phyloP scores from a whole-genome alignment of 768 basidiomycete genomes.

The Infundibulicybe gibba region DNA sequence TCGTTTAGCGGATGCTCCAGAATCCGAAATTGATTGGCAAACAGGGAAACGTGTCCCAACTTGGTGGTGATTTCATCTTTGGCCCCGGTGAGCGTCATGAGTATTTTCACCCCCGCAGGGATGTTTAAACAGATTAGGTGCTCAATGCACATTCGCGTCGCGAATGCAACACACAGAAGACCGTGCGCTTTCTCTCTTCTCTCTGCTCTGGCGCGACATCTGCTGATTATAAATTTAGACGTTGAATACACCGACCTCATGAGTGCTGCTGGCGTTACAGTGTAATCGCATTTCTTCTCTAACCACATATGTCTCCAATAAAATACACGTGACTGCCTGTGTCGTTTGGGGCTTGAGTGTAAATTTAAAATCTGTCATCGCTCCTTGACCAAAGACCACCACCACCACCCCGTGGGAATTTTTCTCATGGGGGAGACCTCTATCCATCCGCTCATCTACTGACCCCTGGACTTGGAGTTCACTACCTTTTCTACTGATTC shows the following conservation, averaged over 20 bases:
- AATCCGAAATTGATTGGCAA: conserved; percentile 49
- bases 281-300: no score
- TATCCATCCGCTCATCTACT: no score
- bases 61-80: conserved; percentile 63
- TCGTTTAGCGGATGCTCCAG: conserved; percentile 21
- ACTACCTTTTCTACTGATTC: no score
- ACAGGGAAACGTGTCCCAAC: conserved; percentile 55
- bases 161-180: neutral
- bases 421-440: no score
- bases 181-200: neutral
- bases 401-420: no score
- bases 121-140: neutral
- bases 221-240: neutral
- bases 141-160: neutral
- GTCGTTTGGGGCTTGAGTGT: no score
- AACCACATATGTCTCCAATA: no score
- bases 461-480: no score
- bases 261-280: neutral
- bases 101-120: neutral
- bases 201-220: neutral
- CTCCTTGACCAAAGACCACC: no score
- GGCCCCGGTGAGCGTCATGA: conserved; percentile 44
- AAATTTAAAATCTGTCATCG: no score
- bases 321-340: no score
- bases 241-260: neutral